These are phyloP conservation scores for Aspergillus latus DNA, from an alignment of 2,329 filamentous ascomycete genomes.

Conservation along the genomic window DNA sequence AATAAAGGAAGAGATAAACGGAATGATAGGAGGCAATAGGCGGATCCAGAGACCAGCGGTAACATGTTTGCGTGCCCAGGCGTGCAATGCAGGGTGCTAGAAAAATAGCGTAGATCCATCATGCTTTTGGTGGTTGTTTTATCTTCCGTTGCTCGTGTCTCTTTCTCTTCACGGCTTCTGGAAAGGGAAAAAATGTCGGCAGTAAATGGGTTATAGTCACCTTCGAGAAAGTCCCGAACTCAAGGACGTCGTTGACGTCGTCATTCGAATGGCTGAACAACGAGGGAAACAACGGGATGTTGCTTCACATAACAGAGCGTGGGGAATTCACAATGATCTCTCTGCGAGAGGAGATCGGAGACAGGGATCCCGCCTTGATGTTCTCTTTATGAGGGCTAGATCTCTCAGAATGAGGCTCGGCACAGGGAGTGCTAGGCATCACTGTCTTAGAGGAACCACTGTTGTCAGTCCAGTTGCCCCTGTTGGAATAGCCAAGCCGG, in stretches of 20 bases:
- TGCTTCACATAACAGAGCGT: conserved; percentile 30
- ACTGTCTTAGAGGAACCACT: conserved; percentile 38
- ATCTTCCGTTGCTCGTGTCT: background rate
- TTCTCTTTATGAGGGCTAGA: conserved; percentile 45
- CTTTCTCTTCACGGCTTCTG: background rate
- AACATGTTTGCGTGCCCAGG: no score
- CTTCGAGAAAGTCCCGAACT: background rate
- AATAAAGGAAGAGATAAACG: conserved; percentile 9
- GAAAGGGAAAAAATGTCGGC: background rate
- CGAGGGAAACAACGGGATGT: background rate
- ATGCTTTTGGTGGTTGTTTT: background rate
- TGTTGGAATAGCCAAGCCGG: conserved; percentile 25
- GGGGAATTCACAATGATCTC: conserved; percentile 39
- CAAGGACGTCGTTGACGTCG: background rate
- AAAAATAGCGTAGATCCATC: conserved; percentile 1
- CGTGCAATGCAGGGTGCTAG: background rate
- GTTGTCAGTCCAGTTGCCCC: conserved; percentile 33
- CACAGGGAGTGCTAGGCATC: conserved; percentile 31
- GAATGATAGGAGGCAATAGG: conserved; percentile 12
- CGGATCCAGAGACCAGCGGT: conserved; percentile 5
- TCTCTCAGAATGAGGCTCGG: conserved; percentile 35
- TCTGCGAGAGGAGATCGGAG: conserved; percentile 41
- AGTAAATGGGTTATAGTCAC: background rate
- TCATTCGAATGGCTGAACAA: background rate
- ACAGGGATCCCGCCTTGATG: conserved; percentile 37